Percentiles rank a stretch among this genome's conserved stretches.
These are phyloP conservation scores for Neurospora tetraspora DNA, from an alignment of 495 filamentous ascomycete genomes.

Conservation along the genomic window DNA sequence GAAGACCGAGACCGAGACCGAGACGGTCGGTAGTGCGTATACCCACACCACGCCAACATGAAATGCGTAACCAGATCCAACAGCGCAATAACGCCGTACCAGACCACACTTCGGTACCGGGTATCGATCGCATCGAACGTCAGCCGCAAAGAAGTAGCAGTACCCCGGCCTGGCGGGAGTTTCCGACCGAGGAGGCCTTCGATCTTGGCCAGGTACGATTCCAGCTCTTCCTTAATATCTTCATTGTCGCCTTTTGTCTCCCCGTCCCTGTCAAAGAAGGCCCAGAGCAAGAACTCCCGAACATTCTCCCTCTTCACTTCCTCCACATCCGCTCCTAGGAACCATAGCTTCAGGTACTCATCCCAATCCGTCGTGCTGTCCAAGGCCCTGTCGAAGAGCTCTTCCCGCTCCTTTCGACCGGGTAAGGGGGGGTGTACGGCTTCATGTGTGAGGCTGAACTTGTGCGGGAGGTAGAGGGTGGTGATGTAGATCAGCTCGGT, in stretches of 20 bases:
- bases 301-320: constrained; percentile 58
- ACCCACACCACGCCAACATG: constrained; percentile 36
- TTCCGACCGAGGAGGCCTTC: constrained; percentile 39
- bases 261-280: constrained; percentile 42
- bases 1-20: background rate
- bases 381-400: constrained; percentile 45
- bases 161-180: constrained; percentile 42
- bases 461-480: constrained; percentile 45
- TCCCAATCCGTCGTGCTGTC: constrained; percentile 44
- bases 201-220: constrained; percentile 40
- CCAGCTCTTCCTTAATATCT: constrained; percentile 44
- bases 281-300: constrained; percentile 55
- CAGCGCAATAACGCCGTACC: constrained; percentile 45
- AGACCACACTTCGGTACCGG: constrained; percentile 49
- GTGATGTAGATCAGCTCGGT: constrained; percentile 45
- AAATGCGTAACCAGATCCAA: constrained; percentile 27
- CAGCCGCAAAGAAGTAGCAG: constrained; percentile 44
- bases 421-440: constrained; percentile 44
- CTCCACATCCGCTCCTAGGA: constrained; percentile 44
- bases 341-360: constrained; percentile 52
- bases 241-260: constrained; percentile 20
- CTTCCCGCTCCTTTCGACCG: constrained; percentile 26
- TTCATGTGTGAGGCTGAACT: constrained; percentile 34
- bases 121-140: constrained; percentile 55
- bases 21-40: constrained; percentile 36